Percentiles rank a stretch among this genome's conserved stretches.
These are phyloP conservation scores for Fonsecaea pedrosoi DNA, from an alignment of 2,329 filamentous ascomycete species.

Conservation along the genomic window DNA sequence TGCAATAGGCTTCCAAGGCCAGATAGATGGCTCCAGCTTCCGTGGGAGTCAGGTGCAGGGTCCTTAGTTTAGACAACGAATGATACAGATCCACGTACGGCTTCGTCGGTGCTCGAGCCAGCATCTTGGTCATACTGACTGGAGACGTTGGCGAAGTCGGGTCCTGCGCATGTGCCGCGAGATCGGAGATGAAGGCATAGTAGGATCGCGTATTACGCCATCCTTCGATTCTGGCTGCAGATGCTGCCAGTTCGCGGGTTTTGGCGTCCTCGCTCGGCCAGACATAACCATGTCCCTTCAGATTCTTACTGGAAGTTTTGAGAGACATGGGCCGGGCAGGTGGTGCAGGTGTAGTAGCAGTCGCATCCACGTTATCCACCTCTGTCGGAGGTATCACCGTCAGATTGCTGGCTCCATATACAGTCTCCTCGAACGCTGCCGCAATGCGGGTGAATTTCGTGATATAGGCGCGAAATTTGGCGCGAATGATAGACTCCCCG, in stretches of 20 bases:
- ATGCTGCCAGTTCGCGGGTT: slow-evolving; percentile 85
- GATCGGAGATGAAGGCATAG: slow-evolving; percentile 86
- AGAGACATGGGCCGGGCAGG: slow-evolving; percentile 34
- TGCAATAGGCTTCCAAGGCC: slow-evolving; percentile 75
- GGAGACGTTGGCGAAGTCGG: slow-evolving; percentile 49
- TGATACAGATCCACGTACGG: slow-evolving; percentile 85
- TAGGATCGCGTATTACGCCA: slow-evolving; percentile 97
- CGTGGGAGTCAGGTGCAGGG: slow-evolving; percentile 75
- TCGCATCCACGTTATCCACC: slow-evolving; percentile 56
- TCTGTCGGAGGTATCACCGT: slow-evolving; percentile 79
- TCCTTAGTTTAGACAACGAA: slow-evolving; percentile 87
- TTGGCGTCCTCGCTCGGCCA: slow-evolving; percentile 85
- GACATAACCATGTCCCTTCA: slow-evolving; percentile 89
- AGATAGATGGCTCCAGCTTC: slow-evolving; percentile 86
- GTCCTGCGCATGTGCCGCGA: slow-evolving; percentile 47
- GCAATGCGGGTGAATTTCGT: slow-evolving; percentile 90
- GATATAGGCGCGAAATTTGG: slow-evolving; percentile 96
- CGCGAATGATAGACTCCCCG: slow-evolving; percentile 86
- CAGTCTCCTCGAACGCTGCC: slow-evolving; percentile 91
- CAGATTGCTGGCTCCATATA: slow-evolving; percentile 90
- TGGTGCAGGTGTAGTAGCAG: slow-evolving; percentile 11
- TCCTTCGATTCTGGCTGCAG: slow-evolving; percentile 90
- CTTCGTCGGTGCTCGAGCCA: slow-evolving; percentile 57
- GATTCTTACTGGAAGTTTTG: slow-evolving; percentile 40
- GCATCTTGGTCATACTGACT: slow-evolving; percentile 64